Evolutionary conservation across 345 rosid genomes (phyloP), one percentile per base, ranked within the genome.

Genomic region (Gynandropsis gynandra): DNA sequence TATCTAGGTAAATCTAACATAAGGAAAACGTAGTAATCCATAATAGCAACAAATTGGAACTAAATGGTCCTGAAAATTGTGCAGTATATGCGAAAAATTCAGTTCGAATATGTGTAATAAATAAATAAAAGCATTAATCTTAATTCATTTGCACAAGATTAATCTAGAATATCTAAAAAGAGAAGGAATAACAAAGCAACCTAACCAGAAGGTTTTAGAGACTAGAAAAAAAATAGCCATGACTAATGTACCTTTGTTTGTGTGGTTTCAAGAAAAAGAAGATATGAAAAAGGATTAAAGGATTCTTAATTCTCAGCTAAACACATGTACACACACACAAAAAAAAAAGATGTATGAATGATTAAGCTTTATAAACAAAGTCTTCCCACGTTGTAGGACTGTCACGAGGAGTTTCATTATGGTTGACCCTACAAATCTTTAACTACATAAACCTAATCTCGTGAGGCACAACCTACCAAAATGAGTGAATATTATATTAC

Each of bases 301-400:
- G 37, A 9, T 18, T 64, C 13, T 15, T 37, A 50, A 40, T 57
- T 42, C 14, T 35, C 49, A 58, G 50, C 54, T 59, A 50, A 37
- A 58, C 29, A 24, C 29, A 24, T 56, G 49, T 44, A 58, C 64
- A 63, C 57, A 64, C 69, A 50, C 69, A 51, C 58, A 52, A 50
- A 15, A 50, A 58, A 58, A 58, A 58, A 57, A 58, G 13, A 32
- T 45, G 52, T 57, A 11, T 57, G 54, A 38, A 31, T 58, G 20
- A 58, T 58, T 64, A 38, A 15, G 31, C 43, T 64, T 44, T 64
- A 44, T 20, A 15, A 4, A 42, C 29, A 32, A 65, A 65, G 20
- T 63, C 46, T 65, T 58, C 70, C 64, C 59, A 65, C 54, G 38
- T 52, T 65, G 70, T 58, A 58, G 64, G 70, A 58, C 55, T 50